phyloP scores from a whole-genome alignment of 805 yeast genomes.

The Candida manassasensis region DNA sequence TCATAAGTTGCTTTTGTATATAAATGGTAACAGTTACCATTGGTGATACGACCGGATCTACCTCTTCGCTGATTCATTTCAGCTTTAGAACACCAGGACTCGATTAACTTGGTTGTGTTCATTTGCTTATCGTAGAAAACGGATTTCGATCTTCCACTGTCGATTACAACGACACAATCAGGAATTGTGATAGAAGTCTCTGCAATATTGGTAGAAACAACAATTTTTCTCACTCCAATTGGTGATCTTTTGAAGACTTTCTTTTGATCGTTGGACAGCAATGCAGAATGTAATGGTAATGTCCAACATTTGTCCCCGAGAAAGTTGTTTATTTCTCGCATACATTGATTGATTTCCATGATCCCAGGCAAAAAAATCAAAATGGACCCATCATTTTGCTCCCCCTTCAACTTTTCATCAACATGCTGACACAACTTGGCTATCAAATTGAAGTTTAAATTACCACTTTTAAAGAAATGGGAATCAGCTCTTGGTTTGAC shows the following conservation, averaged over 20 bases:
- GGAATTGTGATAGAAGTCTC: slow-evolving; percentile 96
- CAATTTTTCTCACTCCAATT: slow-evolving; percentile 61
- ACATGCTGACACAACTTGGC: slow-evolving; percentile 50
- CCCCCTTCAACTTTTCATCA: slow-evolving; percentile 42
- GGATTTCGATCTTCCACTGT: slow-evolving; percentile 79
- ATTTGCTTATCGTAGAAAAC: slow-evolving; percentile 63
- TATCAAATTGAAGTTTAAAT: slow-evolving; percentile 71
- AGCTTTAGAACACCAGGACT: slow-evolving; percentile 85
- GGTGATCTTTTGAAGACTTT: slow-evolving; percentile 61
- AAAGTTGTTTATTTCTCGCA: slow-evolving; percentile 31
- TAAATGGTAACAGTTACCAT: slow-evolving; percentile 77
- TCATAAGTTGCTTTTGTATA: slow-evolving; percentile 57
- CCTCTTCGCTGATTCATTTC: slow-evolving; percentile 91
- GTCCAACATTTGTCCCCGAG: slow-evolving; percentile 16
- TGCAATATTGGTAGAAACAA: slow-evolving; percentile 90
- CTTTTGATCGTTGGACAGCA: slow-evolving; percentile 77
- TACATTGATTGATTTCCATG: slow-evolving; percentile 72
- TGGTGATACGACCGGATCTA: slow-evolving; percentile 93
- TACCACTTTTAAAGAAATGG: slow-evolving; percentile 58
- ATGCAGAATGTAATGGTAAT: slow-evolving; percentile 87
- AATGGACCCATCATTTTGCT: slow-evolving; percentile 60
- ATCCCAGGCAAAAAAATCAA: slow-evolving; percentile 88
- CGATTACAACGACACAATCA: slow-evolving; percentile 89
- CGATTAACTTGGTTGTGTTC: slow-evolving; percentile 68
- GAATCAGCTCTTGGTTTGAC: slow-evolving; percentile 62